Evolutionary conservation across 495 filamentous ascomycete genomes (phyloP).

Genomic region (Ramalina peruviana): DNA sequence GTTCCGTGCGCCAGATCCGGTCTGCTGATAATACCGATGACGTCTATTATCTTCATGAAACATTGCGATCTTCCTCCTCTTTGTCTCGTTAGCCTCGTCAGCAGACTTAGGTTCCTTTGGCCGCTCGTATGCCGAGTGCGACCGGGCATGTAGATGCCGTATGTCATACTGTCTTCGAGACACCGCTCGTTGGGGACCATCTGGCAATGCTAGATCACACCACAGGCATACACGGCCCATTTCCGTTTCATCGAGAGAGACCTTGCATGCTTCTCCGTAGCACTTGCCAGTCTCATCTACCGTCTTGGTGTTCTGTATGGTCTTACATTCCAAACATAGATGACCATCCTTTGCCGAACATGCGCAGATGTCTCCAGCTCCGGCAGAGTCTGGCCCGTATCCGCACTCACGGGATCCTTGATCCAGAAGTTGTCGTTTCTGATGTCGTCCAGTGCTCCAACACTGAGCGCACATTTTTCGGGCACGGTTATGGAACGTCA

Average conservation of each 20-base stretch:
- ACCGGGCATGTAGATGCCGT: constrained; percentile 9
- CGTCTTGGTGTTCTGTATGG: constrained; percentile 9
- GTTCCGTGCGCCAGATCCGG: too few relatives aligned
- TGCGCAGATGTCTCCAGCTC: constrained; percentile 5
- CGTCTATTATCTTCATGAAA: too few relatives aligned
- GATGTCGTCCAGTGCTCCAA: constrained; percentile 9
- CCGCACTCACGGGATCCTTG: not conserved
- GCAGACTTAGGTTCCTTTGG: not conserved
- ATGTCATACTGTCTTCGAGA: constrained; percentile 12
- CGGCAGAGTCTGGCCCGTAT: too few relatives aligned
- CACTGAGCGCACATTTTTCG: constrained; percentile 14
- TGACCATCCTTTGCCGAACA: constrained; percentile 19
- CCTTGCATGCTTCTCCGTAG: constrained; percentile 13
- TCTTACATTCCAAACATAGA: constrained; percentile 17
- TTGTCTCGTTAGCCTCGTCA: not conserved
- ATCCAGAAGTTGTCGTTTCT: constrained; percentile 1
- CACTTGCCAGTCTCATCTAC: constrained; percentile 3
- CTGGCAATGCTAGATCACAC: constrained; percentile 14
- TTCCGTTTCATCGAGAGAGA: not conserved
- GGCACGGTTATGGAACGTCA: constrained; percentile 13
- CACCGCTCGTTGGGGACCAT: constrained; percentile 5
- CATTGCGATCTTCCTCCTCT: too few relatives aligned
- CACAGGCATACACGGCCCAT: constrained; percentile 16
- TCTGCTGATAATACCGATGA: too few relatives aligned
- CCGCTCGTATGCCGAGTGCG: constrained; percentile 10